Base-by-base conservation (phyloP, 2,329 filamentous ascomycete genomes). In the Aspergillus uvarum region DNA sequence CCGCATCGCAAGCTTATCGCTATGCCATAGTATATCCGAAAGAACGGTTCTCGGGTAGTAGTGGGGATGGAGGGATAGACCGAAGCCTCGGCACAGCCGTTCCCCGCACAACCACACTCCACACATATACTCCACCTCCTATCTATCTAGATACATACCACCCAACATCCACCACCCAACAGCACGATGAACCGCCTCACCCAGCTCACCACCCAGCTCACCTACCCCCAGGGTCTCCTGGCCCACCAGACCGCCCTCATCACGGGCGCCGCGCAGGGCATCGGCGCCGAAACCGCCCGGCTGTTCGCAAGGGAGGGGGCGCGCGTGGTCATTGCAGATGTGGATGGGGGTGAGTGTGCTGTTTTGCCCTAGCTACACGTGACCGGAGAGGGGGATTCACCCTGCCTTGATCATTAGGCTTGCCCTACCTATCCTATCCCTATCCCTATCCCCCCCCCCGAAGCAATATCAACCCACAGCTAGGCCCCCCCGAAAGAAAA, bases 221-320 rank as follows among this genome's bases (percentile, higher is more conserved):
- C 92, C 79, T 94, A 88, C 79, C 91, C 92, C 42, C 84, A 85
- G 71, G 92, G 92, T 60, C 81, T 96, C 74, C 85, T 96, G 57
- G 84, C 84, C 31, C 89, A 89, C 55, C 91, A 96, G 74, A 86
- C 89, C 16, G 92, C 92, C 70, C 96, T 96, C 74, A 89, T 96
- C 74, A 96, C 92, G 2, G 91, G 92, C 49, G 87, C 88, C 19
- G 91, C 90, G 8, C 91, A 96, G 75, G 92, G 92, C 61, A 96
- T 96, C 73, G 92, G 92, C 24, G 92, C 91, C 29, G 92, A 96
- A 78, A 83, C 89, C 32, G 92, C 92, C 7, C 83, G 87, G 10
- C 79, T 96, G 3, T 96, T 96, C 70, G 91, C 91, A 12, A 94
- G 92, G 61, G 91, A 96, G 76, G 92, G 92, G 24, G 91, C 92